Conservation (phyloP, 164 flowering plant species). For the Berberis thunbergii region DNA sequence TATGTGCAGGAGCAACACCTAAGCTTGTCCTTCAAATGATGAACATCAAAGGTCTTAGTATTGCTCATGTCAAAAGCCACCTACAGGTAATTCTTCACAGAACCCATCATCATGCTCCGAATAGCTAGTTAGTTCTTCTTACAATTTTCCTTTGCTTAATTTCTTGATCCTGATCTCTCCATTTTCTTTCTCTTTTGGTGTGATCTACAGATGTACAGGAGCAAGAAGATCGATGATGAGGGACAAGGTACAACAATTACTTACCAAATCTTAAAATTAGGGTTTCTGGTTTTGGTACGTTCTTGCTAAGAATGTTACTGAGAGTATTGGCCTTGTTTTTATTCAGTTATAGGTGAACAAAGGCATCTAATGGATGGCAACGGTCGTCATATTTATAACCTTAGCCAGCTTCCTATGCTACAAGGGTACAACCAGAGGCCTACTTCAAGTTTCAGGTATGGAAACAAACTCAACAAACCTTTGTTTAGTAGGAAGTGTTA, state of each 20-base stretch:
- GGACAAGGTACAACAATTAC: conserved; percentile 46
- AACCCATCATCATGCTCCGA: not conserved
- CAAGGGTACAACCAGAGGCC: conserved; percentile 33
- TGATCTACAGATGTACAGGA: conserved; percentile 63
- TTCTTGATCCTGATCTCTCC: not conserved
- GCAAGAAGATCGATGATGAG: conserved; percentile 74
- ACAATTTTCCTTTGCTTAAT: not conserved
- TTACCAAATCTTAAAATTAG: no score
- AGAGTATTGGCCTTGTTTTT: not conserved
- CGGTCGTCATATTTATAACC: conserved; percentile 36
- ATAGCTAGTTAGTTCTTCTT: not conserved
- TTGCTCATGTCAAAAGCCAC: conserved; percentile 90
- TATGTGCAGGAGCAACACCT: conserved; percentile 80
- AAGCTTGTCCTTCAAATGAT: conserved; percentile 81
- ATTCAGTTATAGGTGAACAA: conserved; percentile 25
- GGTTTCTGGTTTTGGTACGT: no score
- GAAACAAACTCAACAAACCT: not conserved
- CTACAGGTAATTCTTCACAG: conserved; percentile 41
- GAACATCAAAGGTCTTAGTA: conserved; percentile 79
- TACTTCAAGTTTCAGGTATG: conserved; percentile 31
- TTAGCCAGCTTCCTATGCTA: conserved; percentile 47
- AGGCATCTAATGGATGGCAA: conserved; percentile 31
- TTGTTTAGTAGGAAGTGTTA: not conserved
- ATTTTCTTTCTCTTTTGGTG: not conserved
- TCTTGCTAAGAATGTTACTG: no score